A percentile compares a stretch with the other conserved stretches of the same genome.
These are phyloP conservation scores for Penicillium pulvis DNA, from an alignment of 495 filamentous ascomycete genomes.

Conservation along the genomic window DNA sequence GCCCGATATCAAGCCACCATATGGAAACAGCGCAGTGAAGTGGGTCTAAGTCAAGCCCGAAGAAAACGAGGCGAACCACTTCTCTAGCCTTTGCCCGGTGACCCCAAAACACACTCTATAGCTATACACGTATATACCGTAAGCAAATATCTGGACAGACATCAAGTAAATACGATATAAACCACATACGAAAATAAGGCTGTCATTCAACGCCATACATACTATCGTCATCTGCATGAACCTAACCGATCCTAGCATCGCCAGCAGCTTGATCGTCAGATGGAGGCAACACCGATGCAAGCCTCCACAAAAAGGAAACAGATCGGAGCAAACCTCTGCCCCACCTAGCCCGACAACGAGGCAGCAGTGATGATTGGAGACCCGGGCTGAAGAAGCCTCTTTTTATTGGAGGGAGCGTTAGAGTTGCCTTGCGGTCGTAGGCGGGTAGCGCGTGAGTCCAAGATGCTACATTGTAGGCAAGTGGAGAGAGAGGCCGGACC, in stretches of 20 bases:
- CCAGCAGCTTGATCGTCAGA: constrained; percentile 18
- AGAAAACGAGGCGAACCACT: constrained; percentile 2
- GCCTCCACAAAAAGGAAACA: constrained; percentile 20
- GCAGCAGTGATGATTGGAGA: neutral
- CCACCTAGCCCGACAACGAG: neutral
- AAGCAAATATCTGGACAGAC: neutral
- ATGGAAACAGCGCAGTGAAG: constrained; percentile 13
- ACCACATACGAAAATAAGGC: neutral
- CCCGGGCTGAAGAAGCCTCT: neutral
- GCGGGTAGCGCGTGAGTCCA: constrained; percentile 31
- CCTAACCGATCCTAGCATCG: constrained; percentile 16
- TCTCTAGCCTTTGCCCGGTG: neutral
- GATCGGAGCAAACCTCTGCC: constrained; percentile 14
- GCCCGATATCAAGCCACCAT: constrained; percentile 11
- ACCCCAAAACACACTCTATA: neutral
- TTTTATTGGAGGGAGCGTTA: constrained; percentile 23
- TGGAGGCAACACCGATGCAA: constrained; percentile 3
- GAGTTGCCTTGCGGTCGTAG: constrained; percentile 13
- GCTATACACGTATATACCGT: neutral
- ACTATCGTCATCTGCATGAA: constrained; percentile 17
- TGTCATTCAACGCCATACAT: constrained; percentile 5
- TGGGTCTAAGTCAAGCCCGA: neutral
- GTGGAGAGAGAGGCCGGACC: neutral
- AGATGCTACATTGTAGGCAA: constrained; percentile 7
- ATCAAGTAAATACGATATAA: neutral